A percentile compares a stretch with the other conserved stretches of the same genome.
Evolutionary conservation across 2,329 filamentous ascomycete genomes (phyloP).

Genomic region (Aschersonia sp.): DNA sequence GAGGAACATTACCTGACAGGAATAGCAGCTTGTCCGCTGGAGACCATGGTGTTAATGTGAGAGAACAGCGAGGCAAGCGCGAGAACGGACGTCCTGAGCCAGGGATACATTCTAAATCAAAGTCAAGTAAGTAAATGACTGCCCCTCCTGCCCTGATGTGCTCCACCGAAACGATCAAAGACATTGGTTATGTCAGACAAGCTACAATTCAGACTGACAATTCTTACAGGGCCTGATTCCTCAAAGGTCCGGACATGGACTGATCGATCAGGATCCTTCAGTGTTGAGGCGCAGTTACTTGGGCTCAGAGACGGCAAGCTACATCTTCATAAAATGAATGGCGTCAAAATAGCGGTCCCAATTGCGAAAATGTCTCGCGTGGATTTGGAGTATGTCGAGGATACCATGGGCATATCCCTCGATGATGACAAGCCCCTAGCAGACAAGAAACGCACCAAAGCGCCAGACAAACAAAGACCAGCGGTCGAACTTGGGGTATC

Average conservation of each 20-base stretch:
- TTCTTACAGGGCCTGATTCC: conserved; percentile 59
- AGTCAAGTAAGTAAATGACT: conserved; percentile 49
- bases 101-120: conserved; percentile 40
- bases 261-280: conserved; percentile 89
- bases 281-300: conserved; percentile 92
- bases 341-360: conserved; percentile 95
- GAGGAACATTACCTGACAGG: conserved; percentile 61
- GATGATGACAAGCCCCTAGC: conserved; percentile 92
- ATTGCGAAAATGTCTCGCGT: conserved; percentile 90
- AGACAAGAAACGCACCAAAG: conserved; percentile 52
- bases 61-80: conserved; percentile 56
- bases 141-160: background rate
- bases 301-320: conserved; percentile 93
- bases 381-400: conserved; percentile 91
- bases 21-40: conserved; percentile 61
- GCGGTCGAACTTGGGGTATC: conserved; percentile 39
- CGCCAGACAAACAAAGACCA: conserved; percentile 11
- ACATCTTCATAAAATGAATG: conserved; percentile 94
- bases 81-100: conserved; percentile 49
- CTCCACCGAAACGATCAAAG: background rate
- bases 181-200: background rate
- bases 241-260: conserved; percentile 85
- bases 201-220: background rate
- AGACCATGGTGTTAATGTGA: conserved; percentile 52
- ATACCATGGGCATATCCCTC: conserved; percentile 70